These are phyloP conservation scores for Globisporangium middletonii DNA, from an alignment of 352 stramenopile genomes.

Conservation along the genomic window DNA sequence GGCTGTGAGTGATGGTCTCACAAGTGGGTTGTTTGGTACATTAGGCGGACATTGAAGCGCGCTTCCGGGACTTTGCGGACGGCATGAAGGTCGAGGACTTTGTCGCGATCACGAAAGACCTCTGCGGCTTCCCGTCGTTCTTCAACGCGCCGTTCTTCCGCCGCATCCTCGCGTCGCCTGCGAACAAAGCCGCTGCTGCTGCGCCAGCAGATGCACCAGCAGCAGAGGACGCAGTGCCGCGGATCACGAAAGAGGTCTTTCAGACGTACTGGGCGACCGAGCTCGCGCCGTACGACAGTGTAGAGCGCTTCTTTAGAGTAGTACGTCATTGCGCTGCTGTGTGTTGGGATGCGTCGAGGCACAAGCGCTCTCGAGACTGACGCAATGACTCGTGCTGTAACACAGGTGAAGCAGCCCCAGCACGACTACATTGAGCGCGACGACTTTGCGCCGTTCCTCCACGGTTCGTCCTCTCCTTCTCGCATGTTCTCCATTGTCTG, in stretches of 20 bases:
- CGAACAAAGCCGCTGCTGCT: slow-evolving; percentile 6
- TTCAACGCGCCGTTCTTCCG: slow-evolving; percentile 97
- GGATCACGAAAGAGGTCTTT: slow-evolving; percentile 88
- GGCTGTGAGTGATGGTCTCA: background rate
- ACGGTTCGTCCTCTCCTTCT: slow-evolving; percentile 42
- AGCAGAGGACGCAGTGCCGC: slow-evolving; percentile 19
- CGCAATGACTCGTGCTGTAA: background rate
- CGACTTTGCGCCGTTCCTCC: slow-evolving; percentile 97
- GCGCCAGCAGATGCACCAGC: slow-evolving; percentile 13
- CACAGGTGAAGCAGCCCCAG: slow-evolving; percentile 89
- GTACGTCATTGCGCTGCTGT: slow-evolving; percentile 32
- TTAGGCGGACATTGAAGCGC: slow-evolving; percentile 64
- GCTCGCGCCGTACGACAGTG: slow-evolving; percentile 93
- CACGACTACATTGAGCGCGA: slow-evolving; percentile 90
- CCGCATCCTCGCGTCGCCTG: slow-evolving; percentile 62
- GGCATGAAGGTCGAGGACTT: slow-evolving; percentile 86
- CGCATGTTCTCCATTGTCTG: background rate
- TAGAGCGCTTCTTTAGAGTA: slow-evolving; percentile 97
- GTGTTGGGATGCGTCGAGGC: background rate
- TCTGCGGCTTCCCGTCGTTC: slow-evolving; percentile 98
- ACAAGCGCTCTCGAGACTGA: background rate
- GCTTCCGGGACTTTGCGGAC: slow-evolving; percentile 71
- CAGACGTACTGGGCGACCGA: slow-evolving; percentile 92
- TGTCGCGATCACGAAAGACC: slow-evolving; percentile 95
- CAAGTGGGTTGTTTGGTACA: background rate